Conservation (phyloP, 2,329 filamentous ascomycete genomes). For the Diaporthe nobilis region DNA sequence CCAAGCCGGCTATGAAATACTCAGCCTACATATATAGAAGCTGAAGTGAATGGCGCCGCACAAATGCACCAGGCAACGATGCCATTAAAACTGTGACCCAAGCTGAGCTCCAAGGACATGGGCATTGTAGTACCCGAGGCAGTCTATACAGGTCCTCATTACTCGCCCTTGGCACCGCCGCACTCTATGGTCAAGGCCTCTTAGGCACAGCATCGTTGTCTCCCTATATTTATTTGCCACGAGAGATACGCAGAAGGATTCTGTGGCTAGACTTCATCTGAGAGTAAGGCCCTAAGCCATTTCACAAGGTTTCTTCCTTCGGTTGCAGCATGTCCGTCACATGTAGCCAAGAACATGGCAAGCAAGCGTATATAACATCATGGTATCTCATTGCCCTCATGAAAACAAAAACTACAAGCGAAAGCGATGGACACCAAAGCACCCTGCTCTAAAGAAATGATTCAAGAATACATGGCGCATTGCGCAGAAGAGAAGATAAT, state of each 20-base stretch:
- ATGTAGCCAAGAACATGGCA: not conserved
- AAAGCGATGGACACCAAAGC: not conserved
- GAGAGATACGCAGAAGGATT: too few species aligned
- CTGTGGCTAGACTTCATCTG: too few species aligned
- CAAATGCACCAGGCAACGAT: not conserved
- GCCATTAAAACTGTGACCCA: not conserved
- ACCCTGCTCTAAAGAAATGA: constrained; percentile 8
- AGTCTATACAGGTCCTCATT: not conserved
- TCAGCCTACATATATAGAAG: not conserved
- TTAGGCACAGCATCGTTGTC: too few species aligned
- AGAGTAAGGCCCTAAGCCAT: not conserved
- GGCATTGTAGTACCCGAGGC: not conserved
- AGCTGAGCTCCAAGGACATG: not conserved
- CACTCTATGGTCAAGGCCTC: not conserved
- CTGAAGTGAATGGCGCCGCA: not conserved
- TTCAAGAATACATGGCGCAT: constrained; percentile 7
- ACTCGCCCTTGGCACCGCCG: not conserved
- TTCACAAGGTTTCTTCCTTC: not conserved
- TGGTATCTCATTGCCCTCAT: constrained; percentile 13
- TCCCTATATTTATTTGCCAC: too few species aligned
- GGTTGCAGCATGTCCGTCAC: not conserved
- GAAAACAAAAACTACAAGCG: not conserved
- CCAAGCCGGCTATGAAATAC: not conserved
- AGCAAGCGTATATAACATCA: not conserved
- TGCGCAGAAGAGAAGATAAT: constrained; percentile 12